A percentile compares a stretch with the other conserved stretches of the same genome.
Evolutionary conservation across 306 rosid genomes (phyloP).

Genomic region (Sesbania bispinosa): DNA sequence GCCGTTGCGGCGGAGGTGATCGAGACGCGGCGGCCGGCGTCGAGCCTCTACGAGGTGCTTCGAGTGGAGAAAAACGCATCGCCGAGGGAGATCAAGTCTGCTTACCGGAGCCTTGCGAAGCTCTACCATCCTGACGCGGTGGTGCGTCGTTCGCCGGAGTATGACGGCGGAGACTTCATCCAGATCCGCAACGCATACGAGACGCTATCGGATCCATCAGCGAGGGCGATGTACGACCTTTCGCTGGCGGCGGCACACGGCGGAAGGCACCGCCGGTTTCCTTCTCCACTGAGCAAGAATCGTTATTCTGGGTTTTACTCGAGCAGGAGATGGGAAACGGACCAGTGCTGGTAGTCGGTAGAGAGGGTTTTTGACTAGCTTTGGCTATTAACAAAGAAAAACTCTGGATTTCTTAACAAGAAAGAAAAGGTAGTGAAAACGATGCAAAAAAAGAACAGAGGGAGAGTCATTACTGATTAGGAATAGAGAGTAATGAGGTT

Average conservation of each 20-base stretch:
- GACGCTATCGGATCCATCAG: constrained; percentile 79
- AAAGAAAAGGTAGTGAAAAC: not conserved
- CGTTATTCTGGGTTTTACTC: constrained; percentile 35
- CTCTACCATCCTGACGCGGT: constrained; percentile 68
- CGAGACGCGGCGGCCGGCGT: not conserved
- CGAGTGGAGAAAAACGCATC: constrained; percentile 33
- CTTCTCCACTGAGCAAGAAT: not conserved
- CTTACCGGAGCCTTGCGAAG: constrained; percentile 44
- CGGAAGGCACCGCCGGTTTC: constrained; percentile 20
- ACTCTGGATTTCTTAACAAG: no score
- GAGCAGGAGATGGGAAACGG: constrained; percentile 88
- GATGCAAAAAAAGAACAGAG: no score
- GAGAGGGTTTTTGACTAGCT: not conserved
- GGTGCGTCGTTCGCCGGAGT: constrained; percentile 14
- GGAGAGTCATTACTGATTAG: no score
- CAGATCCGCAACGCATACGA: constrained; percentile 75
- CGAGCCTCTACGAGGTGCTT: constrained; percentile 40
- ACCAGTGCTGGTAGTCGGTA: constrained; percentile 99
- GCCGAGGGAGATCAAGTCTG: constrained; percentile 35
- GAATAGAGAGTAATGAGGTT: no score
- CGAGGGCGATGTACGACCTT: constrained; percentile 65
- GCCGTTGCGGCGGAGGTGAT: not conserved
- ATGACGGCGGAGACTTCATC: constrained; percentile 54
- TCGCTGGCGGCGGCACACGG: constrained; percentile 34
- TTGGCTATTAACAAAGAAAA: not conserved